A percentile compares a stretch with the other conserved stretches of the same genome.
Evolutionary conservation across 1,139 yeast genomes (phyloP).

Genomic region (Saccharomyces hybrid): DNA sequence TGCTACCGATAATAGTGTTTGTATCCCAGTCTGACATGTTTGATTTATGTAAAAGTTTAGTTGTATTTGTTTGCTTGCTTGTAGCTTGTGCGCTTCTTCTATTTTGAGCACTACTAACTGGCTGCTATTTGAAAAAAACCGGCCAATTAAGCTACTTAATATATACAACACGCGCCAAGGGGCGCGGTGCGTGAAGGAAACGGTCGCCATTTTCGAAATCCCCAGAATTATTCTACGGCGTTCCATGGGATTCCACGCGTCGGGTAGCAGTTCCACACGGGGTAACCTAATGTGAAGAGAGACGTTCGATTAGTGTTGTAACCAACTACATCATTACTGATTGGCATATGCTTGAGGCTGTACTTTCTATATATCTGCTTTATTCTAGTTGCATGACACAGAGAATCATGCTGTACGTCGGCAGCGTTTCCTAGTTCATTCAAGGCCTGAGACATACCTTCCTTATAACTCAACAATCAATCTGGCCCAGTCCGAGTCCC

Average conservation of each 20-base stretch:
- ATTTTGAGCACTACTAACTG: not conserved
- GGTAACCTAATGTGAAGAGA: not conserved
- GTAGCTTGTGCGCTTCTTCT: not conserved
- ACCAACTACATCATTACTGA: too few species aligned
- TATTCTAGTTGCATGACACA: too few species aligned
- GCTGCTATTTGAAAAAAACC: not conserved
- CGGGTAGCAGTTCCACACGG: not conserved
- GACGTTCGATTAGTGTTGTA: too few species aligned
- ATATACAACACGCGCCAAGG: not conserved
- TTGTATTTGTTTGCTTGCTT: not conserved
- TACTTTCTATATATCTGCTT: too few species aligned
- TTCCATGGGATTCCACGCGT: not conserved
- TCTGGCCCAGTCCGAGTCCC: too few species aligned
- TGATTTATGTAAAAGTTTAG: slow-evolving; percentile 1
- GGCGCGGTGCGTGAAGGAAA: not conserved
- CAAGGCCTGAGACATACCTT: too few species aligned
- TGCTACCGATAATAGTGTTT: slow-evolving; percentile 79
- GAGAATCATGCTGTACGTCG: too few species aligned
- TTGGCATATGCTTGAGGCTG: too few species aligned
- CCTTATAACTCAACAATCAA: too few species aligned
- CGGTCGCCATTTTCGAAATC: not conserved
- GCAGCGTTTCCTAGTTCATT: too few species aligned
- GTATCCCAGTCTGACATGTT: slow-evolving; percentile 74
- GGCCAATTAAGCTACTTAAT: not conserved
- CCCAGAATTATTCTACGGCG: not conserved